These are phyloP conservation scores for Boechera stricta DNA, from an alignment of 345 rosid species.

Conservation along the genomic window DNA sequence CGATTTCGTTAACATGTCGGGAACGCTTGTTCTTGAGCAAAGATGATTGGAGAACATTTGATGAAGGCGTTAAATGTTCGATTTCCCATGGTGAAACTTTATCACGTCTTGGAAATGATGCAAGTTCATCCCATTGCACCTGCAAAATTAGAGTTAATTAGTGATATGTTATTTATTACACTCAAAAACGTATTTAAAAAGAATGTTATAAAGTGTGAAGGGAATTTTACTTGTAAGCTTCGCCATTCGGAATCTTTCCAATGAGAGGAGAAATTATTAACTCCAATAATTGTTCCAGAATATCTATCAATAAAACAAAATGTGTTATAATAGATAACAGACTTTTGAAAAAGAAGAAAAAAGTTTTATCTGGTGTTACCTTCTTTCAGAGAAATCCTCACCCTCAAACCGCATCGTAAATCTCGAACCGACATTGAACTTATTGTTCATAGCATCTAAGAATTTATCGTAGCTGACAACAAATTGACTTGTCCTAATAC, in stretches of 20 bases:
- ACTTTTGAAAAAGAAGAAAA: neutral
- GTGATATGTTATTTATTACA: neutral
- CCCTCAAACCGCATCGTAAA: neutral
- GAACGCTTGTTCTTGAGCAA: neutral
- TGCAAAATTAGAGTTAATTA: slow-evolving; percentile 19
- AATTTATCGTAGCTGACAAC: neutral
- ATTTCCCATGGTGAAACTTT: slow-evolving; percentile 71
- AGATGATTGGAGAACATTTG: neutral
- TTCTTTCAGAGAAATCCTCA: neutral
- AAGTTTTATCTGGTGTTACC: neutral
- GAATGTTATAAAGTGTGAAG: neutral
- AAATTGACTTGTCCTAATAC: neutral
- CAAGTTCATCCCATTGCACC: slow-evolving; percentile 70
- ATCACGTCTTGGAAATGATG: slow-evolving; percentile 59
- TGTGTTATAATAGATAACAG: neutral
- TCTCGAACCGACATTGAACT: neutral
- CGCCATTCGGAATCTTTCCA: slow-evolving; percentile 1
- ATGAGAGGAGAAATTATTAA: neutral
- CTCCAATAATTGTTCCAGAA: neutral
- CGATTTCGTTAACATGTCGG: neutral
- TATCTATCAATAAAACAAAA: neutral
- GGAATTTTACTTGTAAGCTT: neutral
- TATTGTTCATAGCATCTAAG: neutral
- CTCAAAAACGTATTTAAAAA: neutral
- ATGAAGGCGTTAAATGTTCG: slow-evolving; percentile 50